A percentile compares a stretch with the other conserved stretches of the same genome.
These are phyloP conservation scores for Pythium coloratum DNA, from an alignment of 352 stramenopile species.

Conservation along the genomic window DNA sequence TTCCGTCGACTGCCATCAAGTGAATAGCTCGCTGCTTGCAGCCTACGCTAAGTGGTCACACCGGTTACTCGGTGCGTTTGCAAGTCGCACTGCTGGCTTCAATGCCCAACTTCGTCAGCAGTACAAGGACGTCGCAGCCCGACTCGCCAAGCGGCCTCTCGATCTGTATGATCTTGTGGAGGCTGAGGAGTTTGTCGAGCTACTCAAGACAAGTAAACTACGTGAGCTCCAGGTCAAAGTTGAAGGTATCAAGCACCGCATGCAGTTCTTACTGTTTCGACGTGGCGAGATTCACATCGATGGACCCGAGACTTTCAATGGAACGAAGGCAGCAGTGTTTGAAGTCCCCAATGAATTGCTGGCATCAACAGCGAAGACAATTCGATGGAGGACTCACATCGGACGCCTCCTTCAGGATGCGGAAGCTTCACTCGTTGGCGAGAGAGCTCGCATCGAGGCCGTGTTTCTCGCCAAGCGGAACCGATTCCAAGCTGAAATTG, in stretches of 20 bases:
- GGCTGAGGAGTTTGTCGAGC: slow-evolving; percentile 51
- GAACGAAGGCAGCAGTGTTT: not conserved
- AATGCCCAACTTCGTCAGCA: slow-evolving; percentile 61
- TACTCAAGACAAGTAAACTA: slow-evolving; percentile 45
- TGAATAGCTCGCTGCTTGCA: slow-evolving; percentile 45
- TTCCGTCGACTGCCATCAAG: slow-evolving; percentile 46
- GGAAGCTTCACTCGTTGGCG: slow-evolving; percentile 51
- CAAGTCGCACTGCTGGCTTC: slow-evolving; percentile 43
- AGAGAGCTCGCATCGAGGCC: slow-evolving; percentile 66
- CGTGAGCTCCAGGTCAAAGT: slow-evolving; percentile 48
- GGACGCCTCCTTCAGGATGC: slow-evolving; percentile 52
- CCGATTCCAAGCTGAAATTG: slow-evolving; percentile 70
- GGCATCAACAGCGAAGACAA: slow-evolving; percentile 58
- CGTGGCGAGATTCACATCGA: slow-evolving; percentile 42
- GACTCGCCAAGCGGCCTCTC: slow-evolving; percentile 57
- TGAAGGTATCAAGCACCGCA: slow-evolving; percentile 50
- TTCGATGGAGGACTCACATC: slow-evolving; percentile 68
- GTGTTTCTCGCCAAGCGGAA: slow-evolving; percentile 70
- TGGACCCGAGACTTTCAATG: not conserved
- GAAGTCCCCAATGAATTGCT: slow-evolving; percentile 43
- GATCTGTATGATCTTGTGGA: slow-evolving; percentile 79
- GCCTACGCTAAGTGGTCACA: slow-evolving; percentile 44
- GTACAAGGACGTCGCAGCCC: slow-evolving; percentile 73
- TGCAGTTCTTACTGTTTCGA: slow-evolving; percentile 71
- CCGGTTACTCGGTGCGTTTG: slow-evolving; percentile 46